phyloP scores from a whole-genome alignment of 2,329 filamentous ascomycete species.

The Colletotrichum paranaense region DNA sequence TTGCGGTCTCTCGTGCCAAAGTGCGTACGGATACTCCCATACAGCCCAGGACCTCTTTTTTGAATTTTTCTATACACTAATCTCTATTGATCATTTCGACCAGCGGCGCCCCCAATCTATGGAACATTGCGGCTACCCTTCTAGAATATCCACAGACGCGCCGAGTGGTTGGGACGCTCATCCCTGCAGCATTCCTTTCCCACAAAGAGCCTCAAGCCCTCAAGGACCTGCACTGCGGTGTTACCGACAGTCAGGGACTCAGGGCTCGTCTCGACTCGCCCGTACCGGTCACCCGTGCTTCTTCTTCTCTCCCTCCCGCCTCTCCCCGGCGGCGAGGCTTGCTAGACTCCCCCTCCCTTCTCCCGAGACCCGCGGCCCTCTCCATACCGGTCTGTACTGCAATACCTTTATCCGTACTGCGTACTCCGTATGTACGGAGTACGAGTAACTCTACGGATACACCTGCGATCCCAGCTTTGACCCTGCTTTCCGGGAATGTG shows the following conservation, averaged over 20 bases:
- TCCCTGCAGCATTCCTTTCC: background rate
- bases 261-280: background rate
- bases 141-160: slow-evolving; percentile 22
- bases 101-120: slow-evolving; percentile 12
- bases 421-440: too few relatives aligned
- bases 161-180: slow-evolving; percentile 22
- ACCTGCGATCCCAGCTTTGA: slow-evolving; percentile 1
- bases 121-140: slow-evolving; percentile 21
- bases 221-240: slow-evolving; percentile 18
- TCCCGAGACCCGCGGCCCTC: background rate
- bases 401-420: background rate
- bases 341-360: slow-evolving; percentile 2
- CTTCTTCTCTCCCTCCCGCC: background rate
- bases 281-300: background rate
- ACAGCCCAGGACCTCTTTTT: background rate
- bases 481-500: slow-evolving; percentile 29
- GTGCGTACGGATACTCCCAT: too few relatives aligned
- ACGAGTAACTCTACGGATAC: background rate
- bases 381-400: background rate
- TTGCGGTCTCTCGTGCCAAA: background rate
- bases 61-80: background rate
- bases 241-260: slow-evolving; percentile 21
- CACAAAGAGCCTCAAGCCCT: background rate
- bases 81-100: slow-evolving; percentile 22
- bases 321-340: slow-evolving; percentile 19